Percentiles rank a stretch among this genome's conserved stretches.
These are phyloP conservation scores for Coemansia sp. DNA, from an alignment of 192 early-diverging fungal species.

Conservation along the genomic window DNA sequence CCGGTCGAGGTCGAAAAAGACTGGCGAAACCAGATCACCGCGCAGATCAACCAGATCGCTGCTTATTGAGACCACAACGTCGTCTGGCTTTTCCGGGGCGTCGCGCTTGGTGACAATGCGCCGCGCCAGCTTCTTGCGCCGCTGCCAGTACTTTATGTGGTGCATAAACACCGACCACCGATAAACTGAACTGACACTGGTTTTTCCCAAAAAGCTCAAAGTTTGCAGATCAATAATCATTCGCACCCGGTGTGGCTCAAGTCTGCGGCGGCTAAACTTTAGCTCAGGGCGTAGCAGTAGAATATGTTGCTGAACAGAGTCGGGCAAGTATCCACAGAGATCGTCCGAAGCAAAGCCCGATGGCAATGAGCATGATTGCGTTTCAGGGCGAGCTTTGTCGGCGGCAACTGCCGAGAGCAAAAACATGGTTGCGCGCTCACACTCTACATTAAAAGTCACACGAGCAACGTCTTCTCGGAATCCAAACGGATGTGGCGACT, in stretches of 20 bases:
- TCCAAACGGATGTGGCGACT: conserved; percentile 48
- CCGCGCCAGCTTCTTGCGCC: conserved; percentile 43
- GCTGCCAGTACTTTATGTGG: conserved; percentile 48
- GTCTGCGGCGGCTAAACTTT: conserved; percentile 21
- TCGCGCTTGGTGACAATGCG: conserved; percentile 36
- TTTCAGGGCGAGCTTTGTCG: conserved; percentile 23
- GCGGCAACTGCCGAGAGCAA: conserved; percentile 35
- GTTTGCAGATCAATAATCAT: conserved; percentile 39
- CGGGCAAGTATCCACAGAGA: conserved; percentile 36
- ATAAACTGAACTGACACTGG: conserved; percentile 43
- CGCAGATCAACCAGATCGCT: conserved; percentile 41
- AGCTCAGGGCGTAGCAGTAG: conserved; percentile 25
- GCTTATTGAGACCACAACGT: conserved; percentile 36
- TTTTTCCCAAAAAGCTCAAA: conserved; percentile 20
- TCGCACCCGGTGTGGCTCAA: conserved; percentile 36
- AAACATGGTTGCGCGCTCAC: conserved; percentile 43
- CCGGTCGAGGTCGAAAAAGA: conserved; percentile 37
- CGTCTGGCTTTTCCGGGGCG: conserved; percentile 28
- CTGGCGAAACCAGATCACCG: conserved; percentile 38
- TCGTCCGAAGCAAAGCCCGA: conserved; percentile 16
- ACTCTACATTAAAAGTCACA: conserved; percentile 37
- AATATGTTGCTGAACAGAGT: conserved; percentile 37
- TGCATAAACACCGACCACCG: conserved; percentile 54
- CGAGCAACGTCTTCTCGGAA: conserved; percentile 31
- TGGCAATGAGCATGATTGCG: background rate